A percentile compares a stretch with the other conserved stretches of the same genome.
Conservation (phyloP, 1,284 basidiomycete species). For the Malassezia yamatoensis region DNA sequence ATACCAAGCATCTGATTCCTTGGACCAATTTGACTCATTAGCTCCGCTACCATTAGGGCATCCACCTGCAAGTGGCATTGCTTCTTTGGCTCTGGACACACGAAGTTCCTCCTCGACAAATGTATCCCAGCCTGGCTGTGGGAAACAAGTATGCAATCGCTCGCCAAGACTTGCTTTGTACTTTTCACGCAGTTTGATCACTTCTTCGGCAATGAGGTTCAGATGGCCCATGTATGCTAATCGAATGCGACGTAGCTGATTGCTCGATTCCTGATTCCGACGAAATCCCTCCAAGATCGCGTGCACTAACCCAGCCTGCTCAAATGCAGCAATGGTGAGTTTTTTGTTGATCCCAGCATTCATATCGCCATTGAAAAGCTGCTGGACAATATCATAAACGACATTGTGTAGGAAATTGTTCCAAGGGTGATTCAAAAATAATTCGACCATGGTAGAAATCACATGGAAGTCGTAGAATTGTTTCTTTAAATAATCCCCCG, state of each 20-base stretch:
- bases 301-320: slow-evolving; percentile 32
- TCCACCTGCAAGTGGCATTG: slow-evolving; percentile 42
- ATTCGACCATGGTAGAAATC: slow-evolving; percentile 35
- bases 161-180: slow-evolving; percentile 56
- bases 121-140: slow-evolving; percentile 38
- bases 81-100: slow-evolving; percentile 40
- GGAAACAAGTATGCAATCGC: slow-evolving; percentile 21
- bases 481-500: slow-evolving; percentile 40
- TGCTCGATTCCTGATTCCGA: slow-evolving; percentile 34
- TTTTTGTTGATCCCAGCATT: slow-evolving; percentile 37
- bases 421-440: slow-evolving; percentile 93
- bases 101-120: slow-evolving; percentile 39
- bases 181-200: slow-evolving; percentile 69
- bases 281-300: slow-evolving; percentile 39
- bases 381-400: slow-evolving; percentile 91
- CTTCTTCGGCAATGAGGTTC: slow-evolving; percentile 81
- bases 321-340: slow-evolving; percentile 40
- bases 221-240: slow-evolving; percentile 92
- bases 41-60: slow-evolving; percentile 22
- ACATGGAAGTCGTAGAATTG: slow-evolving; percentile 41
- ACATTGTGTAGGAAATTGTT: slow-evolving; percentile 97
- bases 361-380: slow-evolving; percentile 81
- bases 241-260: slow-evolving; percentile 34
- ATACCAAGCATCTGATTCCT: slow-evolving; percentile 16
- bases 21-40: not conserved